phyloP scores from a whole-genome alignment of 2,329 filamentous ascomycete species.

The Knufia petricola region DNA sequence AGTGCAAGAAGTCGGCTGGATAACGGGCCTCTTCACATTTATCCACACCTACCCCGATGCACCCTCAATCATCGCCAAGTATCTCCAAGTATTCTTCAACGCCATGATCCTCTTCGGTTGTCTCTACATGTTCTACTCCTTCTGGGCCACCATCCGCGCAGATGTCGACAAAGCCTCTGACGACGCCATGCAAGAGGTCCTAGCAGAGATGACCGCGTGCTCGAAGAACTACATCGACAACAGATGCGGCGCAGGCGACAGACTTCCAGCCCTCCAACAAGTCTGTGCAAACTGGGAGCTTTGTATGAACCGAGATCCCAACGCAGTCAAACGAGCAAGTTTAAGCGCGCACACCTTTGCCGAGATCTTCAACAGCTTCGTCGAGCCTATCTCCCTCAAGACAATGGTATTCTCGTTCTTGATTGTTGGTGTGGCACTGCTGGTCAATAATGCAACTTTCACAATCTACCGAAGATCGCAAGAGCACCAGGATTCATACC shows the following conservation, averaged over 20 bases:
- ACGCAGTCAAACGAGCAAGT: conserved; percentile 65
- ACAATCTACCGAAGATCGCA: conserved; percentile 20
- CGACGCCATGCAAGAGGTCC: conserved; percentile 56
- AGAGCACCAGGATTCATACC: conserved; percentile 16
- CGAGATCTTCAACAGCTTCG: conserved; percentile 86
- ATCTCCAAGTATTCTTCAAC: conserved; percentile 51
- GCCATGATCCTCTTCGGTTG: conserved; percentile 38
- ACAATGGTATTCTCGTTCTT: conserved; percentile 40
- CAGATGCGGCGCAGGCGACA: conserved; percentile 55
- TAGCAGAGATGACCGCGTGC: conserved; percentile 66
- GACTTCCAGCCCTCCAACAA: conserved; percentile 61
- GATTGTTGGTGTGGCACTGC: conserved; percentile 18
- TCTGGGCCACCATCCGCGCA: conserved; percentile 59
- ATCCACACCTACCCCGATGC: conserved; percentile 56
- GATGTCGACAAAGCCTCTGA: conserved; percentile 67
- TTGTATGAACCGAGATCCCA: conserved; percentile 79
- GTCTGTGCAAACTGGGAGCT: conserved; percentile 72
- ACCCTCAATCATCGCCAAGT: conserved; percentile 56
- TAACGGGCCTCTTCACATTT: conserved; percentile 46
- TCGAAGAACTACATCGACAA: conserved; percentile 66
- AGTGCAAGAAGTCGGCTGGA: conserved; percentile 21
- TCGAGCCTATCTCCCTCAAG: conserved; percentile 83
- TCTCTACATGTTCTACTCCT: conserved; percentile 58
- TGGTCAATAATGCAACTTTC: conserved; percentile 22
- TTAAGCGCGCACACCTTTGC: conserved; percentile 82